These are phyloP conservation scores for Clavispora fructus DNA, from an alignment of 805 yeast species.

Conservation along the genomic window DNA sequence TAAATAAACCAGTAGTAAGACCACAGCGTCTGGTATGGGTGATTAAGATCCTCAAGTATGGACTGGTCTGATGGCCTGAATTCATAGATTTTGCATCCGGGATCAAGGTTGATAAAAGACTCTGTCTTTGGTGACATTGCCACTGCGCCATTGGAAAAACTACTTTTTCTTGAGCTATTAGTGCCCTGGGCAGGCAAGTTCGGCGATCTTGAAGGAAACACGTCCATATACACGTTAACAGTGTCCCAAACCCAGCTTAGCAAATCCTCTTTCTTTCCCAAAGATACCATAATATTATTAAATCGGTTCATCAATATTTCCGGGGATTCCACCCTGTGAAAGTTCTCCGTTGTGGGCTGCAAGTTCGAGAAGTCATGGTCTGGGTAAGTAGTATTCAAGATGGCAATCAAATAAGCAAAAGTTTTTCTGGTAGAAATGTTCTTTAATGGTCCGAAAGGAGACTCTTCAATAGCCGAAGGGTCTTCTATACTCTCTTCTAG, in stretches of 20 bases:
- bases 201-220: conserved; percentile 32
- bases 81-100: conserved; percentile 56
- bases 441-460: conserved; percentile 91
- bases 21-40: conserved; percentile 54
- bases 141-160: conserved; percentile 11
- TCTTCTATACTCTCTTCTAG: conserved; percentile 7
- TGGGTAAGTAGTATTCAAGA: conserved; percentile 87
- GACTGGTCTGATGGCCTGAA: conserved; percentile 58
- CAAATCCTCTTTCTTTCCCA: conserved; percentile 38
- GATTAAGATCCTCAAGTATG: conserved; percentile 53
- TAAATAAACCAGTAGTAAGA: conserved; percentile 85
- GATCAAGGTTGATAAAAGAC: conserved; percentile 8
- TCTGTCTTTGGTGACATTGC: conserved; percentile 7
- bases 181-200: conserved; percentile 18
- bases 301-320: conserved; percentile 58
- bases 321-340: conserved; percentile 28
- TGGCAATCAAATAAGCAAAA: conserved; percentile 86
- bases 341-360: conserved; percentile 67
- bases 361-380: conserved; percentile 90
- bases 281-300: conserved; percentile 64
- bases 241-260: conserved; percentile 82
- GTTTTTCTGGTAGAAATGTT: conserved; percentile 82
- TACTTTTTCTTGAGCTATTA: conserved; percentile 22
- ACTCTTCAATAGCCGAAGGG: conserved; percentile 28
- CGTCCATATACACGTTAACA: conserved; percentile 75